Evolutionary conservation across 306 rosid genomes (phyloP).

Genomic region (Citrullus mucosospermus): DNA sequence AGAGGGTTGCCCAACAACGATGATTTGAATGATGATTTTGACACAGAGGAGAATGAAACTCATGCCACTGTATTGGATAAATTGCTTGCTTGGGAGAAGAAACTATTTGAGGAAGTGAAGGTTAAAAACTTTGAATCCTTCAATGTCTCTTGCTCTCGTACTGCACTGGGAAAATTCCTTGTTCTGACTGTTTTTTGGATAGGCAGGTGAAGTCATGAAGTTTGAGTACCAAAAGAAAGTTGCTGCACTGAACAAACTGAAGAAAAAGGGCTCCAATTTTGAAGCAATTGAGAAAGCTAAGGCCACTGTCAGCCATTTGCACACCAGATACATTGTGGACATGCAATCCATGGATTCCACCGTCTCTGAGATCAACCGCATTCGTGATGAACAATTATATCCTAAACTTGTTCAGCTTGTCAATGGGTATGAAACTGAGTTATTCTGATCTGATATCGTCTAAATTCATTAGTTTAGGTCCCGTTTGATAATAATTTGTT

Average conservation of each 20-base stretch:
- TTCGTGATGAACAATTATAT: conserved; percentile 76
- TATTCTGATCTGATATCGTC: background rate
- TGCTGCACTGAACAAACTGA: conserved; percentile 52
- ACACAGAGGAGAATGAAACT: conserved; percentile 70
- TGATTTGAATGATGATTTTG: conserved; percentile 64
- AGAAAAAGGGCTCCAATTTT: conserved; percentile 49
- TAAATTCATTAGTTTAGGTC: background rate
- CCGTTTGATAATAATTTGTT: background rate
- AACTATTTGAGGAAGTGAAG: conserved; percentile 91
- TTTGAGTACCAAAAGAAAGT: conserved; percentile 81
- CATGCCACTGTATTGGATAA: conserved; percentile 92
- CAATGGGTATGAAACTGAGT: conserved; percentile 43
- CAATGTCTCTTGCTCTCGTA: background rate
- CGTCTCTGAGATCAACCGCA: conserved; percentile 73
- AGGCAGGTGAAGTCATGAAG: conserved; percentile 96
- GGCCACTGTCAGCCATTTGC: conserved; percentile 87
- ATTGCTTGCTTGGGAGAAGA: conserved; percentile 95
- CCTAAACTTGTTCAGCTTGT: conserved; percentile 84
- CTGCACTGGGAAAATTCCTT: background rate
- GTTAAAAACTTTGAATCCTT: conserved; percentile 16
- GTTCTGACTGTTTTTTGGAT: conserved; percentile 17
- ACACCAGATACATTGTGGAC: conserved; percentile 93
- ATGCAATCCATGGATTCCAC: conserved; percentile 99
- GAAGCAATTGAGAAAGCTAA: conserved; percentile 83
- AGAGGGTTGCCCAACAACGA: conserved; percentile 41